Conservation (phyloP, 1,284 basidiomycete genomes). For the Ustilago trichophora region DNA sequence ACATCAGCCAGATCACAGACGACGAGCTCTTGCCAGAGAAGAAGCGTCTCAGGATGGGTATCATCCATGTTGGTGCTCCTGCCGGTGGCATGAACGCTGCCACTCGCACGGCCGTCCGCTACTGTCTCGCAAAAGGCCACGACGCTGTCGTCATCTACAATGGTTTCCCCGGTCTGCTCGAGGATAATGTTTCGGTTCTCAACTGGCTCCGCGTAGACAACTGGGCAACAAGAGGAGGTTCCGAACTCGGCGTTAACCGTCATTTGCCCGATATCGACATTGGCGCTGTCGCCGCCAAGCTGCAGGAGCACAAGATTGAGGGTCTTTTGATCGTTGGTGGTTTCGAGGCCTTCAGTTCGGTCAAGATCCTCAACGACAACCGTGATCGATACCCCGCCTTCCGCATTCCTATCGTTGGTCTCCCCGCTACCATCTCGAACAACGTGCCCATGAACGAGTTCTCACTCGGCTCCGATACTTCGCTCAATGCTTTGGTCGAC, state of each 20-base stretch:
- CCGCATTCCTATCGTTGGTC: conserved; percentile 70
- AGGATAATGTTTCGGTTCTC: conserved; percentile 84
- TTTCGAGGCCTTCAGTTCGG: conserved; percentile 88
- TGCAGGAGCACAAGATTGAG: conserved; percentile 86
- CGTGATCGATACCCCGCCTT: conserved; percentile 87
- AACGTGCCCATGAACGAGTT: conserved; percentile 97
- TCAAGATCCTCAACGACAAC: conserved; percentile 81
- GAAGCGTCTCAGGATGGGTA: conserved; percentile 77
- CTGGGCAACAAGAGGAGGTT: conserved; percentile 96
- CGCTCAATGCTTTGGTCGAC: conserved; percentile 94
- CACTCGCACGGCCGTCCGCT: conserved; percentile 90
- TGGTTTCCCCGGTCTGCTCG: conserved; percentile 90
- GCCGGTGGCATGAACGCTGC: conserved; percentile 99
- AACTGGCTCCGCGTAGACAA: conserved; percentile 97
- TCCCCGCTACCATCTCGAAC: conserved; percentile 87
- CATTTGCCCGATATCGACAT: conserved; percentile 84
- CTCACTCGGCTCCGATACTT: conserved; percentile 92
- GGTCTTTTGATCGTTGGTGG: conserved; percentile 90
- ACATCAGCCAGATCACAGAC: conserved; percentile 69
- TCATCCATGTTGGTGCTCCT: conserved; percentile 95
- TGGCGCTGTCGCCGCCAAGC: conserved; percentile 80
- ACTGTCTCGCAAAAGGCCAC: conserved; percentile 91
- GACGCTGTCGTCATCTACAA: conserved; percentile 90
- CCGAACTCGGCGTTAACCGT: conserved; percentile 96
- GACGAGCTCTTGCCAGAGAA: conserved; percentile 73